Evolutionary conservation across 192 early-diverging fungal genomes (phyloP), one percentile per base, ranked within the genome.

Genomic region (Linnemannia hyalina): DNA sequence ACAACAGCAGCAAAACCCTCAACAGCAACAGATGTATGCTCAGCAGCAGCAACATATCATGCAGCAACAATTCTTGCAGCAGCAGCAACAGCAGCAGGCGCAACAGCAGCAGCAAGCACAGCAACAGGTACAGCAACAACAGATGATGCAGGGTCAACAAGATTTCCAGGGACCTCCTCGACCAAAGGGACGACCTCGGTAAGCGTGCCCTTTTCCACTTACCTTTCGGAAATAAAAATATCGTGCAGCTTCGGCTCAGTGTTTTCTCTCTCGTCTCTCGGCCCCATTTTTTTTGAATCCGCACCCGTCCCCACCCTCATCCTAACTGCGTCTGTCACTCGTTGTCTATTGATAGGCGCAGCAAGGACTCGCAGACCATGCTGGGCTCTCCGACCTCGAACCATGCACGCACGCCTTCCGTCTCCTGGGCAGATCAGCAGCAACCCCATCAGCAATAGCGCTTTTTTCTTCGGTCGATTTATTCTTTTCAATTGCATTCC

Each of bases 141-240:
- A 86, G 60, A 74, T 78, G 73, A 78, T 83, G 76, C 77, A 78
- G 29, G 76, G 76, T 9, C 82, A 83, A 26, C 81, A 82, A 63
- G 84, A 86, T 46, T 86, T 86, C 81, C 79, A 80, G 49, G 65
- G 60, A 42, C 80, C 84, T 26, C 79, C 75, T 36, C 69, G 84
- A 23, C 80, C 84, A 41, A 86, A 86, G 75, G 84, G 84, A 76
- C 74, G 84, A 78, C 84, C 84, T 57, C 79, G 84, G 84, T 86
- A 86, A 78, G 54, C 46, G 60, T 65, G 60, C 60, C 22, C 54
- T n/a, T 55, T 65, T 29, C 60, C n/a, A 70, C 44, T 32, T 26
- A 70, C 18, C 29, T 40, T 41, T 18, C 29, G 69, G 20, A 29
- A 70, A 70, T 42, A 70, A 70, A 70, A 70, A 22, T 23, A 68